Base-by-base conservation (phyloP, 768 basidiomycete species). In the Boletus rubropictus region DNA sequence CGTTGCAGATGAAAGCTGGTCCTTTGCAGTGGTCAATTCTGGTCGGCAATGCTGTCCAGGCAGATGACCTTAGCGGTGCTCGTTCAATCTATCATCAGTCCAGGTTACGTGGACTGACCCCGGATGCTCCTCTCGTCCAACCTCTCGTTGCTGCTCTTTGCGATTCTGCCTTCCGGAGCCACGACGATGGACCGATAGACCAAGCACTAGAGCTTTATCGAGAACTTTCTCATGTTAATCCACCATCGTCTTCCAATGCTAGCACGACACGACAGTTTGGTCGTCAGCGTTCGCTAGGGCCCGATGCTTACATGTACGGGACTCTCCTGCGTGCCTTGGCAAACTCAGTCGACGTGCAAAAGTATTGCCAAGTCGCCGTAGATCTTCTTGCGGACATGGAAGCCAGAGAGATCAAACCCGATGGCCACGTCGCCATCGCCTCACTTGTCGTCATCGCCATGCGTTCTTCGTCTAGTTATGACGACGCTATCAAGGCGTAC, bases 361-460 rank as follows among this genome's bases (percentile, higher is more conserved):
- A 76, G 49, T 79, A 81, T 52, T 68, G 73, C 48, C 68, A 72
- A 5, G 61, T 73, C 7, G 74, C 77, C 0, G 54, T 75, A 29
- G 62, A 70, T 8, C 69, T 93, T 21, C 54, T 89, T 15, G 71
- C 77, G 32, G 86, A 90, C 53, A 86, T 93, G 80, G 71, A 78
- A 35, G 45, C 56, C 4, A 75, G 79, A 28, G 61, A 69, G 5
- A 59, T 89, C 20, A 58, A 72, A 0, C 58, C 71, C 54, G 64
- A 75, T 46, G 68, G 74, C 46, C 73, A 72, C 29, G 57, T 72
- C 53, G 70, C 76, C 17, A 57, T 69, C 11, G 71, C 79, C 5
- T 76, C 79, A 2, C 65, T 79, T 31, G 73, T 84, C 36, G 73
- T 85, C 42, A 65, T 86, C 37, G 75, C 80, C 39, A 90, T 94